A percentile compares a stretch with the other conserved stretches of the same genome.
phyloP scores from a whole-genome alignment of 805 yeast species.

The Candida oleophila region DNA sequence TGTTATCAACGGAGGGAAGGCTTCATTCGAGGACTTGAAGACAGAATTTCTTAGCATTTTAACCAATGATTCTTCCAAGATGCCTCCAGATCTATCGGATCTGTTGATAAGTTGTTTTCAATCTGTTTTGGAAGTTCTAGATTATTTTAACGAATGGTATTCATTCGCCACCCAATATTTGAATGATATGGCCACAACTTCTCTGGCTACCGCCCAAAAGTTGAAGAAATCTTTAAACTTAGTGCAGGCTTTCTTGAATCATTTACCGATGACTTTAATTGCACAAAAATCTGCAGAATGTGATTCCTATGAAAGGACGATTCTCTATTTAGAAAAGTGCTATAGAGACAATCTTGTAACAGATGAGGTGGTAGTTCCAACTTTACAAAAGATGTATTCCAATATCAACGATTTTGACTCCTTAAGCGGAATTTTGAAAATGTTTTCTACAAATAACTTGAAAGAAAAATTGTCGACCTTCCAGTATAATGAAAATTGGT shows the following conservation, averaged over 20 bases:
- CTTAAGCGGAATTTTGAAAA: conserved; percentile 77
- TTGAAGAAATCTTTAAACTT: conserved; percentile 25
- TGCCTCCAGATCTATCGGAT: conserved; percentile 55
- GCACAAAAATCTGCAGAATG: conserved; percentile 82
- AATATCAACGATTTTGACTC: conserved; percentile 88
- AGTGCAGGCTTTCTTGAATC: conserved; percentile 48
- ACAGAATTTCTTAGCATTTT: conserved; percentile 63
- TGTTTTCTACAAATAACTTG: conserved; percentile 65
- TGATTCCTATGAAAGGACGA: conserved; percentile 82
- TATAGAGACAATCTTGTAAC: conserved; percentile 41
- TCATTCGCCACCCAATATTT: conserved; percentile 35
- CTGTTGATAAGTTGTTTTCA: conserved; percentile 65
- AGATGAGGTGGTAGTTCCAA: conserved; percentile 39
- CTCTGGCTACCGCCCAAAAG: conserved; percentile 15
- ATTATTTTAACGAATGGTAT: conserved; percentile 82
- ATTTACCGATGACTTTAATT: conserved; percentile 65
- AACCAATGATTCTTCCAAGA: conserved; percentile 40
- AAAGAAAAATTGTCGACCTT: conserved; percentile 78
- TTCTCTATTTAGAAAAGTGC: conserved; percentile 79
- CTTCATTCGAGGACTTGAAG: conserved; percentile 44
- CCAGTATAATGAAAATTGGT: conserved; percentile 85
- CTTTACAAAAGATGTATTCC: conserved; percentile 79
- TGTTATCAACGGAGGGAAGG: conserved; percentile 46
- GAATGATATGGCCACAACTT: conserved; percentile 20
- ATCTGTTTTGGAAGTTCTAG: conserved; percentile 73